Percentiles rank a stretch among this genome's conserved stretches.
Conservation (phyloP, 305 asterid genomes). For the Fraxinus platypoda region DNA sequence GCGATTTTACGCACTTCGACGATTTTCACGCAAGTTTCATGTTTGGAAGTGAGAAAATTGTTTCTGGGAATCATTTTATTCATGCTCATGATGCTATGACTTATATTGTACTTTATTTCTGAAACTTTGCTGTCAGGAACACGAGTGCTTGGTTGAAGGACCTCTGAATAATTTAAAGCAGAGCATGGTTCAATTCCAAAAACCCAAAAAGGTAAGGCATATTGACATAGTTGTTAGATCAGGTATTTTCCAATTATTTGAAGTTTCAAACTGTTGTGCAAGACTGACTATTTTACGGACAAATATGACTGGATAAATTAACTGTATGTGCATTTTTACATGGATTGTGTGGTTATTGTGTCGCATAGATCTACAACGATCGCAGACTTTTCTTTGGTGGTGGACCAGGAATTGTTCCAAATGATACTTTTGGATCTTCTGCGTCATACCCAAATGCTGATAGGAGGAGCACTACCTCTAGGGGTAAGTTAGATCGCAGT, state of each 20-base stretch:
- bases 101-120: constrained; percentile 6
- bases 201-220: constrained; percentile 80
- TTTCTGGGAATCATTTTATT: neutral
- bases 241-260: neutral
- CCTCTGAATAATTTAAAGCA: constrained; percentile 95
- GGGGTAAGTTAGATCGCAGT: constrained; percentile 53
- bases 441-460: constrained; percentile 62
- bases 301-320: neutral
- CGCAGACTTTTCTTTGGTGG: constrained; percentile 89
- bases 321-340: constrained; percentile 17
- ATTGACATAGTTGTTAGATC: constrained; percentile 6
- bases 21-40: neutral
- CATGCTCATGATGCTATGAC: neutral
- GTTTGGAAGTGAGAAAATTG: constrained; percentile 7
- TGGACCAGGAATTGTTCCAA: constrained; percentile 76
- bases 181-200: constrained; percentile 99
- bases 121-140: constrained; percentile 54
- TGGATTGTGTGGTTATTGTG: constrained; percentile 24
- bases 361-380: constrained; percentile 78
- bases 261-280: neutral
- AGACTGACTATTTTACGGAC: neutral
- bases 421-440: constrained; percentile 70
- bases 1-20: neutral
- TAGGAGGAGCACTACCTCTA: constrained; percentile 75
- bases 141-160: constrained; percentile 99